Evolutionary conservation across 1,139 yeast genomes (phyloP), one percentile per base, ranked within the genome.

Genomic region (Hemisphaericaspora xylanilytica): DNA sequence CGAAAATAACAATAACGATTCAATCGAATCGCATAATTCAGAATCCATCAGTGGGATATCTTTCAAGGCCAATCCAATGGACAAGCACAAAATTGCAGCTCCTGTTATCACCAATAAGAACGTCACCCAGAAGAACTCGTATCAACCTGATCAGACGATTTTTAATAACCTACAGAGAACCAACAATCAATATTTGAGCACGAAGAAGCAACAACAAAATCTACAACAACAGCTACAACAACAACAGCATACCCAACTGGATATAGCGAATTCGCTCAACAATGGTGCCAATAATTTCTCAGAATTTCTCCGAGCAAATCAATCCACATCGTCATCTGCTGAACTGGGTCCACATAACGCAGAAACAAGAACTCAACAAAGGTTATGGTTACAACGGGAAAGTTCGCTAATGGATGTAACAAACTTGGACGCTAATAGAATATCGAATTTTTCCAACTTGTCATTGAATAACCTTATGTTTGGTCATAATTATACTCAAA

Each of bases 351-450:
- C 45, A 24, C 56, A 53, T 35, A 57, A 52, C 37, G 41, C 44
- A 10, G 59, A 55, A 37, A 81, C 88, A 0, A 71, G 95, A 58
- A 85, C 95, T 0, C 95, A 86, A 53, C 92, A 85, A 52, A 75
- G 84, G 46, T 70, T 86, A 36, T 85, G 95, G 95, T 63, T 86
- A 28, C 95, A 85, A 56, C 68, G 95, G 45, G 95, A 86, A 48
- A 84, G 77, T 50, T 80, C 85, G 4, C 67, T 81, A 32, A 65
- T 82, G 66, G 86, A 81, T 52, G 61, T 80, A 1, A 63, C 70
- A 7, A 58, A 67, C 17, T 57, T 67, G 35, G 73, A 70, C 43
- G 51, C 65, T 3, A 51, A 49, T 30, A 61, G 59, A 31, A 44
- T 63, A 42, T 57, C 63, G 25, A 70, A 70, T 46, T 63, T 71